phyloP scores from a whole-genome alignment of 106 monocot species.

The Dendrobium huoshanense region DNA sequence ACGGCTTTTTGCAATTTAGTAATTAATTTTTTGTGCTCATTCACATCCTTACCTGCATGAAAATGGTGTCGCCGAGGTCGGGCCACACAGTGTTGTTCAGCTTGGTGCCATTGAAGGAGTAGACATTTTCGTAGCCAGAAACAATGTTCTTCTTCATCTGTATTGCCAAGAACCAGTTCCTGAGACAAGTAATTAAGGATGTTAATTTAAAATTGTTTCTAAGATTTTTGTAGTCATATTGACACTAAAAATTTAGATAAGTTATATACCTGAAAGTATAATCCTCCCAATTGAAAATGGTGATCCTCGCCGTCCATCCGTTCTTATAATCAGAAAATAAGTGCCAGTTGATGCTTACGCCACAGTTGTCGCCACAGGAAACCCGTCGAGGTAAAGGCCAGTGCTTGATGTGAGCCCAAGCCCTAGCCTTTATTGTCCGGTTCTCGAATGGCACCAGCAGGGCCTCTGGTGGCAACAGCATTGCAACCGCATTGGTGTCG shows the following conservation, averaged over 20 bases:
- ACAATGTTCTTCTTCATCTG: constrained; percentile 22
- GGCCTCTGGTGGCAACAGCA: constrained; percentile 67
- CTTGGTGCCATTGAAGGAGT: constrained; percentile 82
- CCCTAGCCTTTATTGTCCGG: constrained; percentile 49
- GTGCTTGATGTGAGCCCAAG: constrained; percentile 73
- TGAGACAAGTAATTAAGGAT: not conserved
- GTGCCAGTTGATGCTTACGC: constrained; percentile 83
- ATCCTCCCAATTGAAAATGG: constrained; percentile 74
- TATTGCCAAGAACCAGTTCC: constrained; percentile 63
- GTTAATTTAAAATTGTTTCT: too few relatives aligned
- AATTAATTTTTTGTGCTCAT: not conserved
- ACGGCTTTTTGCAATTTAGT: too few relatives aligned
- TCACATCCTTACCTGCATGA: constrained; percentile 18
- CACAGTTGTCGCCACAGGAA: constrained; percentile 57
- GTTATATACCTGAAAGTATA: constrained; percentile 28
- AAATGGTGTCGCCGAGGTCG: constrained; percentile 34
- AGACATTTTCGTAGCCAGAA: constrained; percentile 20
- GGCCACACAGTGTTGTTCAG: constrained; percentile 17
- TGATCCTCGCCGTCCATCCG: constrained; percentile 67
- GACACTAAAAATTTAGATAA: too few relatives aligned
- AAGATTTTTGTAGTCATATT: too few relatives aligned
- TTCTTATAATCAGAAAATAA: constrained; percentile 40
- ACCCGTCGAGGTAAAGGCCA: constrained; percentile 9
- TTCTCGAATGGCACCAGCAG: constrained; percentile 67
- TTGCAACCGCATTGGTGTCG: constrained; percentile 39